phyloP scores from a whole-genome alignment of 345 rosid genomes.

The Sonneratia alba region DNA sequence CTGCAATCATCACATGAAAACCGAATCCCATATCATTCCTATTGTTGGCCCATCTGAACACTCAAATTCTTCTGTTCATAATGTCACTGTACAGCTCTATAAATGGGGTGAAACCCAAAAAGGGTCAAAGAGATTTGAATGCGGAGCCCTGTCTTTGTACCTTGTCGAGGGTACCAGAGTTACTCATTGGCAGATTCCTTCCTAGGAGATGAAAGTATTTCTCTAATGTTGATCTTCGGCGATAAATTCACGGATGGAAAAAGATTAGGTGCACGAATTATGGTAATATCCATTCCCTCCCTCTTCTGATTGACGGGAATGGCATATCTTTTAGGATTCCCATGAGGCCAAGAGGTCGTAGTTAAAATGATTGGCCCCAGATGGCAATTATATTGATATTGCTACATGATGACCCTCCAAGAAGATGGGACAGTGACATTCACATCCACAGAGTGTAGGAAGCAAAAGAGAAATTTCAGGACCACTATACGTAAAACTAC shows the following conservation, averaged over 20 bases:
- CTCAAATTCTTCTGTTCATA: not conserved
- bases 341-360: not conserved
- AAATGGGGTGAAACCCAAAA: no score
- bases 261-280: not conserved
- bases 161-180: no score
- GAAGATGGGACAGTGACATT: not conserved
- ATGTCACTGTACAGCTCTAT: not conserved
- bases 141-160: not conserved
- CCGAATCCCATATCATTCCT: not conserved
- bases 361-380: not conserved
- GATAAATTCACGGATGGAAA: not conserved
- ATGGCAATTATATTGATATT: not conserved
- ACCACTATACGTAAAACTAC: not conserved
- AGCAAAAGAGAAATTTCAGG: not conserved
- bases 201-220: not conserved
- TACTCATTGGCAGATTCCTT: not conserved
- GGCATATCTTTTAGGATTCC: not conserved
- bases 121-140: not conserved
- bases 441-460: no score
- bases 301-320: not conserved
- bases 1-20: constrained; percentile 22
- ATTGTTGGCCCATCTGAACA: not conserved
- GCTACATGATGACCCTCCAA: constrained; percentile 1
- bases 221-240: not conserved
- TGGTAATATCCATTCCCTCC: not conserved